Percentiles rank a stretch among this genome's conserved stretches.
These are phyloP conservation scores for Vaccinium darrowii DNA, from an alignment of 148 eudicot species.

Conservation along the genomic window DNA sequence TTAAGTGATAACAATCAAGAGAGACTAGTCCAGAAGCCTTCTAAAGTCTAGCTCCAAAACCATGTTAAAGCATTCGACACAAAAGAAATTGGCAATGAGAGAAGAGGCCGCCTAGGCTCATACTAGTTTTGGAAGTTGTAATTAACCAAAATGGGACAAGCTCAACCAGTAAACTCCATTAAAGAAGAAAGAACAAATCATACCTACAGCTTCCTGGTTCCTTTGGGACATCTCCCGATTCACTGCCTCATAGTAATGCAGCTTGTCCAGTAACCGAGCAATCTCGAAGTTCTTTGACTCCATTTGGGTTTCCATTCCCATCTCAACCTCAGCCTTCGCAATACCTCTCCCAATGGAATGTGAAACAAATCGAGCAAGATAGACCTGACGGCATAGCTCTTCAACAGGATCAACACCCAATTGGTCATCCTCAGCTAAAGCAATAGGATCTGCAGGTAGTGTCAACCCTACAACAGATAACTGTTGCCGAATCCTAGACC, in stretches of 20 bases:
- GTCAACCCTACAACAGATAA: constrained; percentile 63
- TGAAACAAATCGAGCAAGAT: constrained; percentile 67
- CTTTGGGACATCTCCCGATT: constrained; percentile 97
- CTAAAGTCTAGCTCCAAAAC: no score
- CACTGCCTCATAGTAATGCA: constrained; percentile 87
- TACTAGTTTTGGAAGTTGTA: no score
- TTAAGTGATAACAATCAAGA: no score
- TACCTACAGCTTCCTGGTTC: constrained; percentile 95
- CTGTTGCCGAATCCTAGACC: constrained; percentile 61
- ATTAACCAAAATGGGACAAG: no score
- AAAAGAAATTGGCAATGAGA: no score
- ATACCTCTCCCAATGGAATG: constrained; percentile 73
- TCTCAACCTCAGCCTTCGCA: constrained; percentile 82
- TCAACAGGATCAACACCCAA: constrained; percentile 41
- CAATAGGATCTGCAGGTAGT: constrained; percentile 55
- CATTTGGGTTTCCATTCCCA: constrained; percentile 74
- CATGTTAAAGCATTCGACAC: no score
- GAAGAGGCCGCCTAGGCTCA: no score
- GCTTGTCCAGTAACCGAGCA: constrained; percentile 75
- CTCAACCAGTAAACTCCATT: neutral
- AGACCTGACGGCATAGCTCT: constrained; percentile 64
- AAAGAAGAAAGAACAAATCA: constrained; percentile 23
- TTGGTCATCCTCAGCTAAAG: constrained; percentile 37
- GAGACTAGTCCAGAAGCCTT: no score
- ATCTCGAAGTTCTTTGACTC: constrained; percentile 88